Evolutionary conservation across 108 stramenopile species (phyloP), one percentile per base, ranked within the genome.

Genomic region (Discostella pseudostelligera): DNA sequence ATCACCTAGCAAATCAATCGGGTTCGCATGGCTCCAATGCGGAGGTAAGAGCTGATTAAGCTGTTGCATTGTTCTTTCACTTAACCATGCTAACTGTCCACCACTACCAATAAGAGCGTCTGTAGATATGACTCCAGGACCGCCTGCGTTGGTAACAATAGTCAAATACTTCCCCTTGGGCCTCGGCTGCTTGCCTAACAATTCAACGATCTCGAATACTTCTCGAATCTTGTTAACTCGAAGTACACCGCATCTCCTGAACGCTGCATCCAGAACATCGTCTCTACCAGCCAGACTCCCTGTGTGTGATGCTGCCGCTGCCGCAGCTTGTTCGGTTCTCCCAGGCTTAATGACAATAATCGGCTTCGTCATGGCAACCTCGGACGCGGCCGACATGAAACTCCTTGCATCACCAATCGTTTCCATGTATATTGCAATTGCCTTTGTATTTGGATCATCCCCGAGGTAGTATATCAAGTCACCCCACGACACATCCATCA

Each of bases 371-470:
- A 65, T 65, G 25, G 74, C 74, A 26, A 69, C 67, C 32, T 69
- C 74, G n/a, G 56, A 39, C 8, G 68, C 68, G 19, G 68, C 74
- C 29, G 74, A 69, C 67, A 75, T 75, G 55, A 75, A 75, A n/a
- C 59, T 60, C 13, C 74, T 40, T 14, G 74, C 74, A 55, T 77
- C 76, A 4, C 62, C 67, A 26, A 70, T 71, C 3, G 51, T 62
- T 54, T 77, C 76, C 64, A 77, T 77, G 44, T 77, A 77, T 17
- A 77, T 70, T 32, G 70, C 64, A 17, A 77, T 77, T 8, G 64
- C 67, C 37, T 77, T 71, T 0, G 76, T 77, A 43, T 71, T 59
- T 1, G 69, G 76, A 51, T 77, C 76, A 39, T 70, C 66, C 3
- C 64, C 70, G 5, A 77, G 29, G 46, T 69, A 77, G 25, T 71